Evolutionary conservation across 306 rosid species (phyloP).

Genomic region (Acacia confusa): DNA sequence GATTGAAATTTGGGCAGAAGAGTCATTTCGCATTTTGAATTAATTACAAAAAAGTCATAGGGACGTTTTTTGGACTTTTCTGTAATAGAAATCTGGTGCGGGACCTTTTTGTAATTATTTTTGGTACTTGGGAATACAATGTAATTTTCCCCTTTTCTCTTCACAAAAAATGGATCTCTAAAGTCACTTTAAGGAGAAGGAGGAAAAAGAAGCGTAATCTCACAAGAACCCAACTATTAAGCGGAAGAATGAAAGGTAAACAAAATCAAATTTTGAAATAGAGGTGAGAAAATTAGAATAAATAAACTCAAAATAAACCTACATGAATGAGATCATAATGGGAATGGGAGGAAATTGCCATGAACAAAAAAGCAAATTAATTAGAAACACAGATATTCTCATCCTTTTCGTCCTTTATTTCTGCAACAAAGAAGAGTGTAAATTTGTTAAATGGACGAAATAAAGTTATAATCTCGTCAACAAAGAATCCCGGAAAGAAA

Average conservation of each 20-base stretch:
- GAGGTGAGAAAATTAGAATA: background rate
- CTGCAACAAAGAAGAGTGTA: too few species aligned
- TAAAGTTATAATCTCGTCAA: background rate
- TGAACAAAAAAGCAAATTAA: constrained; percentile 22
- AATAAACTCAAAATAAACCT: constrained; percentile 17
- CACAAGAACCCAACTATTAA: background rate
- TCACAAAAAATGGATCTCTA: constrained; percentile 29
- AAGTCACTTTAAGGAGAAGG: background rate
- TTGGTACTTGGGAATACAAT: too few species aligned
- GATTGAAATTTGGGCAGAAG: too few species aligned
- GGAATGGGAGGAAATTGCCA: background rate
- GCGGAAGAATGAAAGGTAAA: background rate
- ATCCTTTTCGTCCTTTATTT: too few species aligned
- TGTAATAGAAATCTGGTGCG: too few species aligned
- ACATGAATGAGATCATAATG: constrained; percentile 33
- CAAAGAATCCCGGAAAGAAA: background rate
- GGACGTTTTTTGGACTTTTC: too few species aligned
- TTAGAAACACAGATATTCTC: constrained; percentile 13
- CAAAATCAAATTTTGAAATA: background rate
- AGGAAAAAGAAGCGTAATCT: constrained; percentile 1
- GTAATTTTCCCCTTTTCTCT: too few species aligned
- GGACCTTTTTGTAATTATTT: too few species aligned
- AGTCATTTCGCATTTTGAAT: too few species aligned
- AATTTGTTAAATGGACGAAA: too few species aligned
- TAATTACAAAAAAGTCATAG: too few species aligned